phyloP scores from a whole-genome alignment of 2,329 filamentous ascomycete species.

The Trichoderma atroviride region DNA sequence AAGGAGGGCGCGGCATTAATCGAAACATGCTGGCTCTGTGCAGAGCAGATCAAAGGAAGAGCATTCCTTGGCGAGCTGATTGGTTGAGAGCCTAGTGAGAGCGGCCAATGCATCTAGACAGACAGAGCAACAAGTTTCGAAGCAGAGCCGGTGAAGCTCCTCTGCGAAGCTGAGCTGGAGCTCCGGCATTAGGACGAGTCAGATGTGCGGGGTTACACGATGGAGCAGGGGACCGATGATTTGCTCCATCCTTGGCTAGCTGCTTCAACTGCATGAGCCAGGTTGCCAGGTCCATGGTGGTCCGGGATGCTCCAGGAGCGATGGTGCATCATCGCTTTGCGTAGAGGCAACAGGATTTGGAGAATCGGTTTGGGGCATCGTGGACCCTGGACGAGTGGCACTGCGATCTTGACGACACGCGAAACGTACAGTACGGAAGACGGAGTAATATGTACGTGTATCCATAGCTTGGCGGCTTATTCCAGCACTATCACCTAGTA shows the following conservation, averaged over 20 bases:
- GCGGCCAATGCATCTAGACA: not conserved
- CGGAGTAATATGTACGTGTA: not conserved
- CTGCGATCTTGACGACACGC: not conserved
- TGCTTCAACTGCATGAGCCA: not conserved
- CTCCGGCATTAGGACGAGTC: not conserved
- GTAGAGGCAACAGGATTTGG: not conserved
- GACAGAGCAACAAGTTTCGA: not conserved
- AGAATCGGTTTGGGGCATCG: not conserved
- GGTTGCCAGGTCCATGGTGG: not conserved
- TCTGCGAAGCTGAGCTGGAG: not conserved
- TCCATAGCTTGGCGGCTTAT: not conserved
- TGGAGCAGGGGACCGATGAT: not conserved
- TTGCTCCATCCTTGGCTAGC: not conserved
- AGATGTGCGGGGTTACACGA: constrained; percentile 7
- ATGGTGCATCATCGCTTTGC: not conserved
- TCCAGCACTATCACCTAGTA: not conserved
- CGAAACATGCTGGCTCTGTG: not conserved
- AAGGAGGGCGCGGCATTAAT: not conserved
- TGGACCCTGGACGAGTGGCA: not conserved
- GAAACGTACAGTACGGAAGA: not conserved
- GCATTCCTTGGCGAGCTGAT: not conserved
- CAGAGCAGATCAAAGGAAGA: not conserved
- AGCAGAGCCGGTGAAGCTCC: not conserved
- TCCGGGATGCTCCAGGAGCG: not conserved
- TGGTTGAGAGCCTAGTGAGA: not conserved